These are phyloP conservation scores for Rhododendron williamsianum DNA, from an alignment of 148 eudicot species.

Conservation along the genomic window DNA sequence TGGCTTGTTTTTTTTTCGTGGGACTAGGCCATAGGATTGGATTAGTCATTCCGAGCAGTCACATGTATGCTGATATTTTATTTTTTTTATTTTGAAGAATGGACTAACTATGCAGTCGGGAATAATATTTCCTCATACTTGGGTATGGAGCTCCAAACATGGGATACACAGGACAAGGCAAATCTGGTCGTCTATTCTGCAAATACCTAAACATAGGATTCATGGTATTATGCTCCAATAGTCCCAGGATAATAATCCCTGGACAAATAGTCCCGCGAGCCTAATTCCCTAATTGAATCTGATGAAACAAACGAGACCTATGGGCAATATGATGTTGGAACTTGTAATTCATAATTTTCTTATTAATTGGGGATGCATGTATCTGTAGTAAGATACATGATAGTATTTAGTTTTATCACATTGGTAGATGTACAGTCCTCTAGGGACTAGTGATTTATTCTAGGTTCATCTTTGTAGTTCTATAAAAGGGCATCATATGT, in stretches of 20 bases:
- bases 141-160: background rate
- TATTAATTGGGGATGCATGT: no score
- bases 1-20: background rate
- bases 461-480: no score
- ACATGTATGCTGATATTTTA: background rate
- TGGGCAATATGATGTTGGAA: background rate
- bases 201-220: background rate
- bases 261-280: background rate
- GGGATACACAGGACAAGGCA: background rate
- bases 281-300: background rate
- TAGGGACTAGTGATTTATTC: no score
- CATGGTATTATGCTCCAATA: background rate
- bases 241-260: background rate
- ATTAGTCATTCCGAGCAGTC: background rate
- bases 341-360: no score
- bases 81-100: background rate
- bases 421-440: no score
- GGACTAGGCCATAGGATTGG: background rate
- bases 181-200: background rate
- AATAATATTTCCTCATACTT: background rate
- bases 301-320: background rate
- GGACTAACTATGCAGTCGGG: background rate
- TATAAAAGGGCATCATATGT: no score
- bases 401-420: no score
- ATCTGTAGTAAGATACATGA: no score